phyloP scores from a whole-genome alignment of 1,284 basidiomycete genomes.

The Calocybe gambosa region DNA sequence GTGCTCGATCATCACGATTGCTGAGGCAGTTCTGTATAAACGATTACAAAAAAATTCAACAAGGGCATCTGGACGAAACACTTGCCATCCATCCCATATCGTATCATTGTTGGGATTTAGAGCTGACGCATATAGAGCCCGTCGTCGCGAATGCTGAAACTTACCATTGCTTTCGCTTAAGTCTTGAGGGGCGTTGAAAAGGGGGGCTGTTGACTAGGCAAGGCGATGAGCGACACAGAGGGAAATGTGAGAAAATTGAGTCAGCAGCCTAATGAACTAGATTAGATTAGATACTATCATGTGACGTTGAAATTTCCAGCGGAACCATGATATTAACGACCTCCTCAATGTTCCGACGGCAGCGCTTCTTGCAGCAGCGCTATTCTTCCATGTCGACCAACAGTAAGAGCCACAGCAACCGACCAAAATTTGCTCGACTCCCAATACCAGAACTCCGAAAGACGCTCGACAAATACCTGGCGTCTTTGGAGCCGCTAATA shows the following conservation, averaged over 20 bases:
- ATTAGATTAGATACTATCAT: background rate
- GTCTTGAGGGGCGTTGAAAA: constrained; percentile 17
- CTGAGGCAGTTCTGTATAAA: constrained; percentile 23
- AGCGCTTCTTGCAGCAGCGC: constrained; percentile 16
- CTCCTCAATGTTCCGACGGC: constrained; percentile 15
- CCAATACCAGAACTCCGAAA: constrained; percentile 79
- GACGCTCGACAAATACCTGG: constrained; percentile 77
- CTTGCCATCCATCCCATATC: constrained; percentile 53
- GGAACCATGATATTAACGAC: background rate
- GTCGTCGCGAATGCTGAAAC: constrained; percentile 23
- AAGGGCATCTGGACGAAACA: constrained; percentile 34
- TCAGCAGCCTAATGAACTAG: background rate
- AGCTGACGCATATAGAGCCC: constrained; percentile 33
- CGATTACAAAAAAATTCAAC: constrained; percentile 5
- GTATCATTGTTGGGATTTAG: constrained; percentile 19
- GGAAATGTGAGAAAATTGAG: background rate
- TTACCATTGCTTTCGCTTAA: constrained; percentile 39
- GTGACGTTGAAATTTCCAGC: background rate
- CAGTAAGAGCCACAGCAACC: constrained; percentile 1
- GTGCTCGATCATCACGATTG: constrained; percentile 12
- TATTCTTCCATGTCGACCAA: constrained; percentile 11
- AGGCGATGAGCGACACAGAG: no score
- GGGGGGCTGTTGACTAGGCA: constrained; percentile 1
- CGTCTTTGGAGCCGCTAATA: constrained; percentile 76
- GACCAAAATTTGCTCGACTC: constrained; percentile 48